phyloP scores from a whole-genome alignment of 2,329 filamentous ascomycete species.

The Colletotrichum magnum region DNA sequence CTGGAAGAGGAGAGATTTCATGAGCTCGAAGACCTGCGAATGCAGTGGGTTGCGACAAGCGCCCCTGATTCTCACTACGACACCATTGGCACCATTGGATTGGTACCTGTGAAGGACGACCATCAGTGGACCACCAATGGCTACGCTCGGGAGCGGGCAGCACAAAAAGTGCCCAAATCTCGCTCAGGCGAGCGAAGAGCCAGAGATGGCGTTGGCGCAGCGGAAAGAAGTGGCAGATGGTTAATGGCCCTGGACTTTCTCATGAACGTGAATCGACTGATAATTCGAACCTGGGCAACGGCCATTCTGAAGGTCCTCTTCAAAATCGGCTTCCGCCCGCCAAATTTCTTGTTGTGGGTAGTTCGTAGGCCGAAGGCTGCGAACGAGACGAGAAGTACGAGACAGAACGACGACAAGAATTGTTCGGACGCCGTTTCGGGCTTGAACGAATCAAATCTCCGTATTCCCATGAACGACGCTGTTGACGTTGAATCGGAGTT shows the following conservation, averaged over 20 bases:
- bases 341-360: slow-evolving; percentile 73
- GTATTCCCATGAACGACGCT: slow-evolving; percentile 71
- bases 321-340: slow-evolving; percentile 72
- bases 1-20: slow-evolving; percentile 87
- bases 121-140: slow-evolving; percentile 64
- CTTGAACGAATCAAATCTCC: slow-evolving; percentile 52
- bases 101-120: slow-evolving; percentile 67
- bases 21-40: slow-evolving; percentile 77
- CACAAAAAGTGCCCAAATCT: slow-evolving; percentile 68
- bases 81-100: slow-evolving; percentile 66
- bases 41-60: slow-evolving; percentile 64
- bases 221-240: slow-evolving; percentile 85
- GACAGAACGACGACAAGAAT: slow-evolving; percentile 10
- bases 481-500: slow-evolving; percentile 88
- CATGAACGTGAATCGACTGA: slow-evolving; percentile 78
- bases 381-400: slow-evolving; percentile 36
- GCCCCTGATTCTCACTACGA: slow-evolving; percentile 65
- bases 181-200: slow-evolving; percentile 60
- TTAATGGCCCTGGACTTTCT: slow-evolving; percentile 83
- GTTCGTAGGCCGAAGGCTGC: slow-evolving; percentile 55
- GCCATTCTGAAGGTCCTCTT: slow-evolving; percentile 68
- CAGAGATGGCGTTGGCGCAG: slow-evolving; percentile 80
- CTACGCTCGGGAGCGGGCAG: slow-evolving; percentile 79
- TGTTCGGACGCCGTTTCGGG: neutral
- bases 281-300: slow-evolving; percentile 71